phyloP scores from a whole-genome alignment of 208 protist genomes.

The Acanthamoeba sp. region DNA sequence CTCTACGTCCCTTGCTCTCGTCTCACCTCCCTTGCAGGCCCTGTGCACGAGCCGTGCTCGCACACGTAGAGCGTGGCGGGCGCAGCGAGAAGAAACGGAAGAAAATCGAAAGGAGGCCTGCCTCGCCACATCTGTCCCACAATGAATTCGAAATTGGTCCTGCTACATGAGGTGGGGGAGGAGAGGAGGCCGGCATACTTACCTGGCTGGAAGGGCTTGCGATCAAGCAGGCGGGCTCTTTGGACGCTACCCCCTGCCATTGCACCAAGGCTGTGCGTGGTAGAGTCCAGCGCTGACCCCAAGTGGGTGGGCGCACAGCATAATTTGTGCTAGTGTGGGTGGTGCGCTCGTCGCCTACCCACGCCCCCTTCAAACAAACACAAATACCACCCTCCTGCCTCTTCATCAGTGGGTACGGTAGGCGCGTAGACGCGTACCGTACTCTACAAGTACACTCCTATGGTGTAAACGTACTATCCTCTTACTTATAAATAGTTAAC shows the following conservation, averaged over 20 bases:
- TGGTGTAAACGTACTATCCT: too few relatives aligned
- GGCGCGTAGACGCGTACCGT: too few relatives aligned
- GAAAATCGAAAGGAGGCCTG: too few relatives aligned
- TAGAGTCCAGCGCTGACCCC: constrained; percentile 7
- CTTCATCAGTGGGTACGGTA: too few relatives aligned
- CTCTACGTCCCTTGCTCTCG: too few relatives aligned
- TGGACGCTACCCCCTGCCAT: constrained; percentile 24
- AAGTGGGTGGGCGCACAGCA: not conserved
- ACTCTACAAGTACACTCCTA: too few relatives aligned
- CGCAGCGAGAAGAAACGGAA: too few relatives aligned
- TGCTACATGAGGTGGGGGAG: not conserved
- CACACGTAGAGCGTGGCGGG: too few relatives aligned
- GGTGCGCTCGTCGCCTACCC: constrained; percentile 57
- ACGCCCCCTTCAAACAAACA: not conserved
- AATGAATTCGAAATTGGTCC: not conserved
- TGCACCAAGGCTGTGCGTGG: constrained; percentile 35
- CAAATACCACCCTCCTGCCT: not conserved
- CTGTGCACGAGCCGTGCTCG: too few relatives aligned
- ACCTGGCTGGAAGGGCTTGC: constrained; percentile 31
- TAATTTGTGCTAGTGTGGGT: constrained; percentile 38
- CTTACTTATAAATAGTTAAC: too few relatives aligned
- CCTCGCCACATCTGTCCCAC: too few relatives aligned
- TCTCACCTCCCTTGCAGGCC: not conserved
- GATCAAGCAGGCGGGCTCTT: constrained; percentile 21
- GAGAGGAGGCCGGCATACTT: not conserved